These are phyloP conservation scores for Phtheirospermum japonicum DNA, from an alignment of 257 asterid species.

Conservation along the genomic window DNA sequence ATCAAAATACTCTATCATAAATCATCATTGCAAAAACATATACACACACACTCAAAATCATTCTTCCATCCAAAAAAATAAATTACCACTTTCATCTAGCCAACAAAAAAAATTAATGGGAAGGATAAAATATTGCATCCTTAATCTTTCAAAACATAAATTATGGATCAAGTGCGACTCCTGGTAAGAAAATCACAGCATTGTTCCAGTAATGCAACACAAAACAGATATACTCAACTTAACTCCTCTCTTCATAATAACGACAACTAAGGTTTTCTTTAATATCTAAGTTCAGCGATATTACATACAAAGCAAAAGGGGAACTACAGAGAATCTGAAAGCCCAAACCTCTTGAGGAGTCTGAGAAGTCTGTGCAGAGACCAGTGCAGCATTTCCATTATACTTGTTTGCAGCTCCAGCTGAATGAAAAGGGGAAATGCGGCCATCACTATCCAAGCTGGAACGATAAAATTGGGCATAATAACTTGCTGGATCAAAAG, in stretches of 20 bases:
- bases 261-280: conserved; percentile 8
- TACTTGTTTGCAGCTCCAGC: conserved; percentile 63
- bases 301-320: not conserved
- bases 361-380: conserved; percentile 68
- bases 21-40: too few species aligned
- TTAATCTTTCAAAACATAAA: not conserved
- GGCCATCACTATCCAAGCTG: conserved; percentile 66
- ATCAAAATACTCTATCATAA: too few species aligned
- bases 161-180: not conserved
- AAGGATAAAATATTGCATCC: not conserved
- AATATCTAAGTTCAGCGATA: conserved; percentile 22
- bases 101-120: not conserved
- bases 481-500: conserved; percentile 74
- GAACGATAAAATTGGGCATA: conserved; percentile 74
- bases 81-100: not conserved
- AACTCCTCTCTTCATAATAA: not conserved
- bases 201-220: not conserved
- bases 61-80: not conserved
- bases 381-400: conserved; percentile 56
- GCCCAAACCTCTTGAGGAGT: conserved; percentile 80
- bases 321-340: conserved; percentile 21
- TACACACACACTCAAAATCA: not conserved
- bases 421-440: conserved; percentile 68
- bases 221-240: not conserved
- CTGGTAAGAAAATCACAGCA: conserved; percentile 7